phyloP scores from a whole-genome alignment of 768 basidiomycete species.

The Psilocybe cyanescens region DNA sequence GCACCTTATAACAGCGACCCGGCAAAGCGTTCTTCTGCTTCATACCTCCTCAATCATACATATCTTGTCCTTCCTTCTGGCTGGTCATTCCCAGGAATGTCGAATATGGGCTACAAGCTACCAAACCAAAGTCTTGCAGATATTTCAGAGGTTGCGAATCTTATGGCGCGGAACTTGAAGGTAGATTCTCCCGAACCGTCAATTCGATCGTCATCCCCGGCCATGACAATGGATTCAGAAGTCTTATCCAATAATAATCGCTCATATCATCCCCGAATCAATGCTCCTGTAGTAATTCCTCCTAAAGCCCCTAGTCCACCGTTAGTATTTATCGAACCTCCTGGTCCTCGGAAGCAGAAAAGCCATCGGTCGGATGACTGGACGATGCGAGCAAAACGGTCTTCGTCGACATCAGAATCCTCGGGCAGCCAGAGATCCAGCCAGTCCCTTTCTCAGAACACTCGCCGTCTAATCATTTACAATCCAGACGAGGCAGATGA shows the following conservation, averaged over 20 bases:
- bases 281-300: not conserved
- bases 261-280: not conserved
- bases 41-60: conserved; percentile 63
- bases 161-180: not conserved
- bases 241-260: not conserved
- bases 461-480: conserved; percentile 15
- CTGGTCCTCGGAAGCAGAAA: conserved; percentile 14
- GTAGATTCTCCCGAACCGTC: not conserved
- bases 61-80: conserved; percentile 60
- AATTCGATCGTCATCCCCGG: conserved; percentile 5
- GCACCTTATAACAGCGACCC: conserved; percentile 55
- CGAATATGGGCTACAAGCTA: conserved; percentile 16
- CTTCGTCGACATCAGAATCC: conserved; percentile 10
- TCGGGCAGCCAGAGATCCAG: conserved; percentile 15
- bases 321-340: conserved; percentile 19
- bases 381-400: conserved; percentile 1
- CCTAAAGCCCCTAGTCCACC: conserved; percentile 18
- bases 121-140: not conserved
- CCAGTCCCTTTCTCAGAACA: conserved; percentile 1
- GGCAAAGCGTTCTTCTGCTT: conserved; percentile 67
- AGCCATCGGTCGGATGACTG: not conserved
- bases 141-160: conserved; percentile 3
- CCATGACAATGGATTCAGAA: conserved; percentile 6
- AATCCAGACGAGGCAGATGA: conserved; percentile 16
- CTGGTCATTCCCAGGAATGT: conserved; percentile 46